These are phyloP conservation scores for Clonostachys sp. DNA, from an alignment of 2,329 filamentous ascomycete species.

Conservation along the genomic window DNA sequence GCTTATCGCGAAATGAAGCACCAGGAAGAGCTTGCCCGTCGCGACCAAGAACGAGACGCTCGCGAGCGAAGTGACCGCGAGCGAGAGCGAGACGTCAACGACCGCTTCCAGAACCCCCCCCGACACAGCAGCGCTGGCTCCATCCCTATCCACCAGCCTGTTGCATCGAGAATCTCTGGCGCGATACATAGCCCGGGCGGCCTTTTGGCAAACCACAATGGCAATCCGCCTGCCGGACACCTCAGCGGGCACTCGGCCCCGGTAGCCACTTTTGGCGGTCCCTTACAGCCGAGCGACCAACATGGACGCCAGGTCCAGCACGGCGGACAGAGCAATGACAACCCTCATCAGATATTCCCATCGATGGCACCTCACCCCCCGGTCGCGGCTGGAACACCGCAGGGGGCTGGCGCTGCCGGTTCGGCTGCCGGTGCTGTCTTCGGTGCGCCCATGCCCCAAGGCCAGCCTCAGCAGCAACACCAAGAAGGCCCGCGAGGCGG, in stretches of 20 bases:
- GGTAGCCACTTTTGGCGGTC: slow-evolving; percentile 46
- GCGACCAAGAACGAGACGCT: slow-evolving; percentile 53
- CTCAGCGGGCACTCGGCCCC: slow-evolving; percentile 42
- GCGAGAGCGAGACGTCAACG: slow-evolving; percentile 61
- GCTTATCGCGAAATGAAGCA: slow-evolving; percentile 26
- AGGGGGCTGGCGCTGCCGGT: slow-evolving; percentile 26
- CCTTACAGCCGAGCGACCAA: slow-evolving; percentile 45
- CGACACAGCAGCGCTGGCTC: slow-evolving; percentile 77
- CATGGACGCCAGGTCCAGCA: slow-evolving; percentile 47
- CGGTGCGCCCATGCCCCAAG: slow-evolving; percentile 59
- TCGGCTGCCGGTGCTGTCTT: slow-evolving; percentile 63
- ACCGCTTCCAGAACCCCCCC: slow-evolving; percentile 61
- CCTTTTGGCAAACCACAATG: slow-evolving; percentile 70
- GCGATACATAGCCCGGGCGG: slow-evolving; percentile 92
- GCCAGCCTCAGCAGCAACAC: slow-evolving; percentile 29
- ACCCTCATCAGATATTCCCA: slow-evolving; percentile 51
- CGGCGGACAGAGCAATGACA: slow-evolving; percentile 39
- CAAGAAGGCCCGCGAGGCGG: slow-evolving; percentile 58
- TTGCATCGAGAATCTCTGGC: slow-evolving; percentile 73
- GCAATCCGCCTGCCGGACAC: slow-evolving; percentile 36
- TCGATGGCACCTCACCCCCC: slow-evolving; percentile 36
- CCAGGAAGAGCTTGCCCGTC: slow-evolving; percentile 40
- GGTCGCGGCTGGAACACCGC: no score
- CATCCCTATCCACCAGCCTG: slow-evolving; percentile 90
- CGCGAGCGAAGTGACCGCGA: slow-evolving; percentile 60